phyloP scores from a whole-genome alignment of 2,329 filamentous ascomycete genomes.

The Periconia sp. region DNA sequence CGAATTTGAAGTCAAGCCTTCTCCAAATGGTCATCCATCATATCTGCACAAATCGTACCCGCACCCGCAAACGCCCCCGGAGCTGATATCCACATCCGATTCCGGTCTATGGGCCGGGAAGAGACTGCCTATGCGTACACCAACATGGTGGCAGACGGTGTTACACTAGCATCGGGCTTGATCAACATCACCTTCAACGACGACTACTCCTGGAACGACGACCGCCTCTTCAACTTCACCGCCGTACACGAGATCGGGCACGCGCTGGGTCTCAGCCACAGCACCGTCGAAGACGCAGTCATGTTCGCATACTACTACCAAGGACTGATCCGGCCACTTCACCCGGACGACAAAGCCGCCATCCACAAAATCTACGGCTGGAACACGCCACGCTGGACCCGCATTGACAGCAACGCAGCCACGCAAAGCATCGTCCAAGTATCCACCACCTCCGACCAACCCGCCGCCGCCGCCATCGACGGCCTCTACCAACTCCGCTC shows the following conservation, averaged over 20 bases:
- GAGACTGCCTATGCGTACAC: slow-evolving; percentile 28
- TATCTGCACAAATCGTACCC: slow-evolving; percentile 21
- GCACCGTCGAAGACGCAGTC: slow-evolving; percentile 27
- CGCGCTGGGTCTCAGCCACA: slow-evolving; percentile 30
- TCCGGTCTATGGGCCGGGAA: slow-evolving; percentile 19
- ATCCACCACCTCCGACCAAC: slow-evolving; percentile 10
- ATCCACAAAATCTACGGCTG: slow-evolving; percentile 32
- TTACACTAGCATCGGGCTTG: slow-evolving; percentile 20
- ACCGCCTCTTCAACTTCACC: slow-evolving; percentile 29
- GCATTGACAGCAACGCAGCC: slow-evolving; percentile 21
- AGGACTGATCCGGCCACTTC: slow-evolving; percentile 20
- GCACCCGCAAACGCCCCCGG: slow-evolving; percentile 13
- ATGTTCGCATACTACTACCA: slow-evolving; percentile 32
- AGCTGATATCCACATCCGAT: slow-evolving; percentile 29
- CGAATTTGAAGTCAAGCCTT: slow-evolving; percentile 20
- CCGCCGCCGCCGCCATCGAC: slow-evolving; percentile 13
- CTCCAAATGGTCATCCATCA: slow-evolving; percentile 23
- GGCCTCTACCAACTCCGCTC: slow-evolving; percentile 32
- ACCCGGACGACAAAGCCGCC: slow-evolving; percentile 31
- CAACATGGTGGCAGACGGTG: slow-evolving; percentile 26
- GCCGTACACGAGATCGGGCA: slow-evolving; percentile 33
- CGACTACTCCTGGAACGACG: slow-evolving; percentile 29
- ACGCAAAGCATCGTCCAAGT: slow-evolving; percentile 21
- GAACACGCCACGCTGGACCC: slow-evolving; percentile 27
- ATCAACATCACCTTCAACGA: slow-evolving; percentile 36